Percentiles rank a stretch among this genome's conserved stretches.
phyloP scores from a whole-genome alignment of 352 stramenopile species.

The Vaucheria bursata region DNA sequence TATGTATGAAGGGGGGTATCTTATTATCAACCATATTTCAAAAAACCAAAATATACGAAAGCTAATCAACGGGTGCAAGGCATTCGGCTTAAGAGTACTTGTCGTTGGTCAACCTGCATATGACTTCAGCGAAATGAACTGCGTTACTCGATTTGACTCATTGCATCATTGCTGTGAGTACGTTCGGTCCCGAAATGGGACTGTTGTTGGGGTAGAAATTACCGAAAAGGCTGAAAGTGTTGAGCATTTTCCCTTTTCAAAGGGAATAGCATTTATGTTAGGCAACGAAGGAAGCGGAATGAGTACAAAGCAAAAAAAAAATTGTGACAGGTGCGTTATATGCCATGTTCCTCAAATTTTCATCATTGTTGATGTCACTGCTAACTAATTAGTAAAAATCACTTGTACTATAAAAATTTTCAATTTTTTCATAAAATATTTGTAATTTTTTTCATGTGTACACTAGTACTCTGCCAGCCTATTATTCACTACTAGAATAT shows the following conservation, averaged over 20 bases:
- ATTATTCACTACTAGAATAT: no score
- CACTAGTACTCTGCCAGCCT: no score
- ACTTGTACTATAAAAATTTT: no score
- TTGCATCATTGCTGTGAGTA: constrained; percentile 60
- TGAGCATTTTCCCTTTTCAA: constrained; percentile 58
- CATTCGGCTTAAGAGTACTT: constrained; percentile 67
- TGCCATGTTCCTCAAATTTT: no score
- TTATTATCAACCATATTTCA: constrained; percentile 76
- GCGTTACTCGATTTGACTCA: constrained; percentile 57
- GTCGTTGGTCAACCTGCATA: constrained; percentile 60
- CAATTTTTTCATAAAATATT: no score
- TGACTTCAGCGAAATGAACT: constrained; percentile 52
- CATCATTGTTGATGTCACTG: no score
- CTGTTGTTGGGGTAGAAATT: constrained; percentile 72
- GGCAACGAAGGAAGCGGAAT: constrained; percentile 71
- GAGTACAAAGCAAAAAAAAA: constrained; percentile 63
- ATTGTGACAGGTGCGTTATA: constrained; percentile 59
- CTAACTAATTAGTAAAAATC: no score
- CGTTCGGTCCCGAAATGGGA: constrained; percentile 52
- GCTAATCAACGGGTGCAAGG: constrained; percentile 64
- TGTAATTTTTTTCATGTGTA: no score
- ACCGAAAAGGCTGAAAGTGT: constrained; percentile 61
- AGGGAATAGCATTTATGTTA: constrained; percentile 69
- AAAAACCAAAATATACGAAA: constrained; percentile 74
- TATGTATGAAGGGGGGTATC: constrained; percentile 16